phyloP scores from a whole-genome alignment of 1,284 basidiomycete species.

The Malassezia yamatoensis region DNA sequence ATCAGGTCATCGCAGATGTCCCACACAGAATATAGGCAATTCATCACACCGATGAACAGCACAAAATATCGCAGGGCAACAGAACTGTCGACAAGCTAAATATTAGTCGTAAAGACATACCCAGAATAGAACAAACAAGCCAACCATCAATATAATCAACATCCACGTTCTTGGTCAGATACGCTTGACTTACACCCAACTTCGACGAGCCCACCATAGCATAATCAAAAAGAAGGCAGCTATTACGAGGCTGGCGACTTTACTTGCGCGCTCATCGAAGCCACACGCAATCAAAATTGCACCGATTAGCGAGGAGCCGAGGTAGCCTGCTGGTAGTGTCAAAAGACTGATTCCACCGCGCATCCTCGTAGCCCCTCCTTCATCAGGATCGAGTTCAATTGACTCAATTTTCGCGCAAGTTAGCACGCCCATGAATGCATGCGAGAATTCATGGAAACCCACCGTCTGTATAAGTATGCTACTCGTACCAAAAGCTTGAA shows the following conservation, averaged over 20 bases:
- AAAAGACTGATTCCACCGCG: constrained; percentile 78
- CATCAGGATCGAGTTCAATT: constrained; percentile 53
- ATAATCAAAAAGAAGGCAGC: constrained; percentile 82
- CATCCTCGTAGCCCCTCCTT: constrained; percentile 87
- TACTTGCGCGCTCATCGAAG: constrained; percentile 85
- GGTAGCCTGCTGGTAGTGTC: constrained; percentile 60
- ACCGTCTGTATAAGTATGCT: constrained; percentile 17
- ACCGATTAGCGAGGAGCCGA: constrained; percentile 69
- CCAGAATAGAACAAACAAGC: constrained; percentile 34
- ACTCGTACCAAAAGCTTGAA: constrained; percentile 40
- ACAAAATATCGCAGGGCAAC: constrained; percentile 55
- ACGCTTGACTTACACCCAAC: constrained; percentile 55
- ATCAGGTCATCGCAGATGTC: constrained; percentile 67
- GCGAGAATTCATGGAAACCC: constrained; percentile 36
- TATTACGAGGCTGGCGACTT: constrained; percentile 71
- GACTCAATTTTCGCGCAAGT: constrained; percentile 82
- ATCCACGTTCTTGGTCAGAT: constrained; percentile 26
- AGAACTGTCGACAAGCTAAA: constrained; percentile 22
- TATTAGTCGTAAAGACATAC: constrained; percentile 1
- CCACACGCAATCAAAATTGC: constrained; percentile 76
- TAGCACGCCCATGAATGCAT: constrained; percentile 53
- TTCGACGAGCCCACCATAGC: constrained; percentile 71
- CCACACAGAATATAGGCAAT: constrained; percentile 38
- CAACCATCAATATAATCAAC: constrained; percentile 33
- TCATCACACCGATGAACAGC: constrained; percentile 62